phyloP scores from a whole-genome alignment of 306 rosid genomes.

The Acmispon strigosus region DNA sequence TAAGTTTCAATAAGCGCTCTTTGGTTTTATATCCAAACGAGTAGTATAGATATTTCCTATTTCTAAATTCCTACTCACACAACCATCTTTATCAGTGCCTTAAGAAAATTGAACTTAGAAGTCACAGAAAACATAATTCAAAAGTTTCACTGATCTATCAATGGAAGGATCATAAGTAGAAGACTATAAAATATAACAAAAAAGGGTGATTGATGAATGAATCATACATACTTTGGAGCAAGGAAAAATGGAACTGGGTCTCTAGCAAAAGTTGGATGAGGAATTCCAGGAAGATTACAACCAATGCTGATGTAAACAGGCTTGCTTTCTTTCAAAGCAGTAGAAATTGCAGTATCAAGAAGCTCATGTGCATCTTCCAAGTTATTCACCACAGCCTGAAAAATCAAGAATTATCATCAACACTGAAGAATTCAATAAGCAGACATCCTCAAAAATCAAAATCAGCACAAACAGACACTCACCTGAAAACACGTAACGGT shows the following conservation, averaged over 20 bases:
- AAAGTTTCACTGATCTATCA: background rate
- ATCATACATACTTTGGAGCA: constrained; percentile 45
- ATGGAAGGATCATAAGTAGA: background rate
- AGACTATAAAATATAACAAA: background rate
- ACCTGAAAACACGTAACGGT: constrained; percentile 74
- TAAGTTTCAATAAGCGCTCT: too few relatives aligned
- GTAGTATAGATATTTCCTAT: too few relatives aligned
- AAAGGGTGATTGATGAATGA: background rate
- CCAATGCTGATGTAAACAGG: constrained; percentile 79
- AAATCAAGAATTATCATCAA: background rate
- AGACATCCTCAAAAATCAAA: background rate
- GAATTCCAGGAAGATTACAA: constrained; percentile 63
- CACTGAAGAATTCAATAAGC: background rate
- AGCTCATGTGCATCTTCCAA: constrained; percentile 79
- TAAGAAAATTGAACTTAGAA: background rate
- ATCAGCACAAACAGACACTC: background rate
- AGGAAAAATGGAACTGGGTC: constrained; percentile 85
- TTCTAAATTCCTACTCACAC: background rate
- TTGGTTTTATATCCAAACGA: too few relatives aligned
- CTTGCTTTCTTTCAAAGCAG: constrained; percentile 84
- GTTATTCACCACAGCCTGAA: constrained; percentile 75
- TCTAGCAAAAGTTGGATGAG: constrained; percentile 66
- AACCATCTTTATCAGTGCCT: too few relatives aligned
- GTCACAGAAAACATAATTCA: background rate
- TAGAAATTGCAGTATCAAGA: constrained; percentile 87